Base-by-base conservation (phyloP, 2,329 filamentous ascomycete species). In the Raffaelea arxii region DNA sequence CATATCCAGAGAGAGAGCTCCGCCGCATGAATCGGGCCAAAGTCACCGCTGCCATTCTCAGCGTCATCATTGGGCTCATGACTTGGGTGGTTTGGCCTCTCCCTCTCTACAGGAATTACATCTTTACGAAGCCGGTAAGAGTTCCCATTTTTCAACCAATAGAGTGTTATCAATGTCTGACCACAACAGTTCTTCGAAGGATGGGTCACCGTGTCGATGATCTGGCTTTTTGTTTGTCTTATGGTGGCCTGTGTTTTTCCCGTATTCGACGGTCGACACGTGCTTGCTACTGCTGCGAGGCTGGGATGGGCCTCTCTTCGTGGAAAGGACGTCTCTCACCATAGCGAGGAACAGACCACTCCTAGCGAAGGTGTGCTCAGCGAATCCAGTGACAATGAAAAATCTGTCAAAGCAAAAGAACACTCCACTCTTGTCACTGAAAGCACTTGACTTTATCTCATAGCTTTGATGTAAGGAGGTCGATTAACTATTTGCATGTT, bases 21-120 rank as follows among this genome's bases (percentile, higher is more conserved):
- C 27, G 19, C 4, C 27, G 41, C 12, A 43, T 43, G 41, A 24
- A 43, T 16, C 41, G 41, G 12, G 41, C 41, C 19, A 43, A 43
- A 22, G 19, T n/a, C 4, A 36, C 36, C 11, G 27, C 41, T 30
- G 41, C 41, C 25, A 14, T 43, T 19, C 10, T 22, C 25, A 43
- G 41, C 19, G 41, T 43, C 4, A 30, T 43, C 9, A 36, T 43
- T 36, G 41, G 41, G 10, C 25, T 43, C 19, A 14, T 43, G 4
- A 43, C 41, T 11, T 43, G 41, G 41, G 41, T 43, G 2, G 41
- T 43, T 12, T 43, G 41, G 41, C 41, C 41, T n/a, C 25, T 43
- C 19, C 41, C 41, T 2, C 27, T 43, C 10, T 43, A 43, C 27
- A 23, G 41, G 10, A 19, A 43, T n/a, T 43, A 43, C 27, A 43